Conservation (phyloP, 768 basidiomycete genomes). For the Rhizopogon rudus region DNA sequence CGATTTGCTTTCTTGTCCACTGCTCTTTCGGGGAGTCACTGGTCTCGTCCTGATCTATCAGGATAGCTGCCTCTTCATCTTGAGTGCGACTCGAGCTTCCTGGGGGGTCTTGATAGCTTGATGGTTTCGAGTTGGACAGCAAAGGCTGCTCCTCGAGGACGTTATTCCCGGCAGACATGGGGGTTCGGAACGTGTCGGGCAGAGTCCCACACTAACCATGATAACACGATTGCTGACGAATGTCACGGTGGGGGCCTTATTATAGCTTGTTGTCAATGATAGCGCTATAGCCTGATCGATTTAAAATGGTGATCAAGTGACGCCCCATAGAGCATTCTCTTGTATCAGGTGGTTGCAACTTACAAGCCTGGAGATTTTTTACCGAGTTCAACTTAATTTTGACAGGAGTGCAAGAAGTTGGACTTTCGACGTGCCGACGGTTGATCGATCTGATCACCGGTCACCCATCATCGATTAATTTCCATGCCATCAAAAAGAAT, state of each 20-base stretch:
- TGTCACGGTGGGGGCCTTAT: too few relatives aligned
- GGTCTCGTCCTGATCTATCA: not conserved
- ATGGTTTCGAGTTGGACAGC: constrained; percentile 11
- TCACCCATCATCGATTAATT: not conserved
- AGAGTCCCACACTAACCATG: not conserved
- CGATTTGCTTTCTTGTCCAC: constrained; percentile 8
- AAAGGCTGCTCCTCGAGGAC: constrained; percentile 19
- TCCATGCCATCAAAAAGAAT: not conserved
- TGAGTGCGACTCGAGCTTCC: not conserved
- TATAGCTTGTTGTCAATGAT: too few relatives aligned
- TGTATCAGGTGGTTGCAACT: too few relatives aligned
- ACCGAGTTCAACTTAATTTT: too few relatives aligned
- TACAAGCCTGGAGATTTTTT: too few relatives aligned
- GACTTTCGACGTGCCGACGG: not conserved
- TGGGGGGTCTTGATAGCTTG: constrained; percentile 10
- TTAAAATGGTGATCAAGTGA: too few relatives aligned
- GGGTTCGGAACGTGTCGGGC: constrained; percentile 4
- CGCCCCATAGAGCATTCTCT: too few relatives aligned
- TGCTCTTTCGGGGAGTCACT: constrained; percentile 4
- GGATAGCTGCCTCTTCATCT: constrained; percentile 11
- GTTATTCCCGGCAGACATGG: constrained; percentile 16
- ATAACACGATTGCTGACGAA: not conserved
- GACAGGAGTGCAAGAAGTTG: not conserved
- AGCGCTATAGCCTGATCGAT: too few relatives aligned
- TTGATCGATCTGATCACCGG: too few relatives aligned